A percentile compares a stretch with the other conserved stretches of the same genome.
These are phyloP conservation scores for Colletotrichum melonis DNA, from an alignment of 2,329 filamentous ascomycete species.

Conservation along the genomic window DNA sequence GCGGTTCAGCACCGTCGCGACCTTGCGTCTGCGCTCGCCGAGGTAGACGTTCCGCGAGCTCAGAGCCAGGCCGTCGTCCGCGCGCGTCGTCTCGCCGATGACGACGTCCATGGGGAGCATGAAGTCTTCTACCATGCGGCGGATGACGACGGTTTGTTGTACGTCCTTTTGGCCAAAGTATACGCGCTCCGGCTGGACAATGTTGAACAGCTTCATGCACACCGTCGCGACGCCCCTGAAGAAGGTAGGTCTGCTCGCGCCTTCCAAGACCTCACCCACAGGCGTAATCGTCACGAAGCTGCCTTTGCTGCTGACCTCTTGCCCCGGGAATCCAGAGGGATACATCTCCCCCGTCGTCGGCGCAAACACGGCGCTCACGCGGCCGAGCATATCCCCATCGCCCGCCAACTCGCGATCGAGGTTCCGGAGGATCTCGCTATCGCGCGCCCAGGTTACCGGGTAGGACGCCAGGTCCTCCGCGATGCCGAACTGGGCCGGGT, in stretches of 20 bases:
- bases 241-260: constrained; percentile 88
- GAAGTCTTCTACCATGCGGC: constrained; percentile 88
- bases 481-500: constrained; percentile 94
- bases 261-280: constrained; percentile 83
- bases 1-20: constrained; percentile 78
- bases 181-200: constrained; percentile 71
- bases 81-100: constrained; percentile 80
- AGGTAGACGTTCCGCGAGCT: constrained; percentile 96
- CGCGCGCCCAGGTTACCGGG: constrained; percentile 87
- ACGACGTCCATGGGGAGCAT: constrained; percentile 80
- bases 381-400: constrained; percentile 69
- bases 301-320: constrained; percentile 79
- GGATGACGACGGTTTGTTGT: constrained; percentile 93
- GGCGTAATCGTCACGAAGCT: constrained; percentile 94
- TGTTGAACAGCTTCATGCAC: constrained; percentile 80
- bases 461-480: constrained; percentile 91
- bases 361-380: constrained; percentile 86
- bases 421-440: constrained; percentile 73
- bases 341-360: constrained; percentile 89
- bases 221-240: constrained; percentile 97
- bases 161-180: constrained; percentile 99
- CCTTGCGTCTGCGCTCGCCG: constrained; percentile 76
- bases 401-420: constrained; percentile 80
- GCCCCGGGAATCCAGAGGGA: constrained; percentile 80
- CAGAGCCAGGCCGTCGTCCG: constrained; percentile 85